Percentiles rank a stretch among this genome's conserved stretches.
These are phyloP conservation scores for Lodderomyces pseudojiufengensis DNA, from an alignment of 1,139 yeast species.

Conservation along the genomic window DNA sequence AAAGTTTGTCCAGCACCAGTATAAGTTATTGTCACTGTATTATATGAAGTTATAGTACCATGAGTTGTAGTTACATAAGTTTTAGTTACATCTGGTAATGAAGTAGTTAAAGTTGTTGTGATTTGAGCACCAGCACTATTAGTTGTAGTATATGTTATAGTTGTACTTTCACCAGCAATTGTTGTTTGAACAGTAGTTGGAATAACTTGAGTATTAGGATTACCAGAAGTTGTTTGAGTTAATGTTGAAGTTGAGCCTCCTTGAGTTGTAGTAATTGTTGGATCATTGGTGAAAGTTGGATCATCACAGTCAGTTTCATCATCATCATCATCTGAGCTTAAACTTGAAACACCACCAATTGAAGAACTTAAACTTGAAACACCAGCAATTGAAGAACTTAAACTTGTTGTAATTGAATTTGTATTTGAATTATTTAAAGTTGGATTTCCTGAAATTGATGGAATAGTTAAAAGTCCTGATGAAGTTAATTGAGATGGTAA, in stretches of 20 bases:
- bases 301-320: conserved; percentile 12
- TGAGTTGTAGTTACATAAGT: conserved; percentile 6
- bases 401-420: conserved; percentile 3
- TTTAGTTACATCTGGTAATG: background rate
- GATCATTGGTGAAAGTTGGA: background rate
- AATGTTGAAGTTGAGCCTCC: background rate
- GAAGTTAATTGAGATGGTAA: background rate
- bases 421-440: background rate
- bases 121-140: conserved; percentile 1
- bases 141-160: conserved; percentile 9
- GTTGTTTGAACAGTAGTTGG: conserved; percentile 9
- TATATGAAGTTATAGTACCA: conserved; percentile 6
- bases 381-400: conserved; percentile 3
- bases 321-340: conserved; percentile 12
- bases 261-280: conserved; percentile 2
- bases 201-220: conserved; percentile 5
- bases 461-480: background rate
- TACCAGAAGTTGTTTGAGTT: conserved; percentile 10
- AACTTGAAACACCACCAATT: no score
- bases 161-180: conserved; percentile 4
- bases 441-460: conserved; percentile 2
- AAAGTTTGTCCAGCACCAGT: conserved; percentile 12
- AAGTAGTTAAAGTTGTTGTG: conserved; percentile 1
- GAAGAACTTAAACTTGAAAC: conserved; percentile 1
- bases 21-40: conserved; percentile 10